Percentiles rank a stretch among this genome's conserved stretches.
Evolutionary conservation across 2,329 filamentous ascomycete genomes (phyloP).

Genomic region (Emericellopsis atlantica): DNA sequence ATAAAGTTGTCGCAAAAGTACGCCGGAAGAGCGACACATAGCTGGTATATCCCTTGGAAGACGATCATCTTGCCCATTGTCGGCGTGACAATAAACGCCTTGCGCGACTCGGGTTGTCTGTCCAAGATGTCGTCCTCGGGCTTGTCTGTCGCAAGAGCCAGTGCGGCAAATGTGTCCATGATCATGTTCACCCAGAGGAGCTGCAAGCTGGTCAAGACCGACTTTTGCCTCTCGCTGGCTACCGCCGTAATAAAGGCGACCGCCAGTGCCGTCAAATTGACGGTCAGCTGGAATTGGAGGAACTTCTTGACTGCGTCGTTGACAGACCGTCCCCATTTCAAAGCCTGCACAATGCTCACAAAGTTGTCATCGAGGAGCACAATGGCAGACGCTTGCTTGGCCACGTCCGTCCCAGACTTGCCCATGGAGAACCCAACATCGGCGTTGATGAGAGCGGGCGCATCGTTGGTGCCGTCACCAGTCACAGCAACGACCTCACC

Average conservation of each 20-base stretch:
- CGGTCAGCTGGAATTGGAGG: slow-evolving; percentile 66
- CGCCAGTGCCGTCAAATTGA: slow-evolving; percentile 83
- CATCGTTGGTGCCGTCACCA: slow-evolving; percentile 75
- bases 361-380: slow-evolving; percentile 87
- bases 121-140: slow-evolving; percentile 70
- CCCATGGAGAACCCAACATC: slow-evolving; percentile 83
- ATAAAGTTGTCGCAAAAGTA: slow-evolving; percentile 41
- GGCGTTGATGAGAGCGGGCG: slow-evolving; percentile 66
- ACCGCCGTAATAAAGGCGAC: slow-evolving; percentile 84
- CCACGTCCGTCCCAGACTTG: slow-evolving; percentile 71
- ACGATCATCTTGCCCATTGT: slow-evolving; percentile 99
- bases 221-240: slow-evolving; percentile 51
- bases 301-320: slow-evolving; percentile 71
- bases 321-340: slow-evolving; percentile 69
- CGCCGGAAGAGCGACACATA: slow-evolving; percentile 66
- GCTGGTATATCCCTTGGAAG: slow-evolving; percentile 81
- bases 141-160: slow-evolving; percentile 84
- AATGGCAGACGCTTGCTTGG: slow-evolving; percentile 75
- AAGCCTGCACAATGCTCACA: slow-evolving; percentile 70
- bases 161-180: slow-evolving; percentile 89
- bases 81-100: slow-evolving; percentile 57
- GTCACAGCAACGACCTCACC: slow-evolving; percentile 73
- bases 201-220: slow-evolving; percentile 80
- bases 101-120: slow-evolving; percentile 53
- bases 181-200: slow-evolving; percentile 94